Evolutionary conservation across 2,329 filamentous ascomycete species (phyloP), one percentile per base, ranked within the genome.

Genomic region (Eutypella sp.): DNA sequence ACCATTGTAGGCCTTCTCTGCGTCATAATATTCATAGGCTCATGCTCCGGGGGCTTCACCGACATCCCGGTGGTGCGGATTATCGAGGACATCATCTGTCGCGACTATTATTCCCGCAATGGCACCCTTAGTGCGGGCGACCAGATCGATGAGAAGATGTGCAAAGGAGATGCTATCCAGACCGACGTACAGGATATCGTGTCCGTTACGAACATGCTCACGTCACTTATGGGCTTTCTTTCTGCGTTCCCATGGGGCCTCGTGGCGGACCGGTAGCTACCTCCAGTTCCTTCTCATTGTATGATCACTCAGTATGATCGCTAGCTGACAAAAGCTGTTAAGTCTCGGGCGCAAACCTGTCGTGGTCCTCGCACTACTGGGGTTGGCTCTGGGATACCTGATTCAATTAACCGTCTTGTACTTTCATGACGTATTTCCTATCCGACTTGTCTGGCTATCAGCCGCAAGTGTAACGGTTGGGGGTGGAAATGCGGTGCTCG

Each of bases 191-290:
- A 67, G 19, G 57, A 62, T 27, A 49, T 69, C 18, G 48, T 67
- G 19, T 67, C 64, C 13, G 57, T 62, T 4, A 42, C 53, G 38
- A 46, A 49, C 11, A 56, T 63, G 15, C 24, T 67, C 42, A 53
- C 56, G 22, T 56, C 65, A 7, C 54, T 65, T 23, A 61, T 64
- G 45, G 59, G 59, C n/a, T 56, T 67, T 20, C 22, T 65, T 31
- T 59, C 59, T 4, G 63, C 67, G 1, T 60, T 70, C 18, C 67
- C 67, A 0, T 71, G 68, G 61, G 68, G 68, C 2, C 47, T 69
- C 5, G 58, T 63, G 4, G 57, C 57, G n/a, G 57, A 61, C 44
- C 57, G 53, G 57, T 60, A 24, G 5, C 36, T 38, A 25, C 3
- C 23, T 13, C 18, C 11, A 33, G 31, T 16, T 38, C n/a, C 18